Base-by-base conservation (phyloP, 2,329 filamentous ascomycete species). In the Cercospora sp. region DNA sequence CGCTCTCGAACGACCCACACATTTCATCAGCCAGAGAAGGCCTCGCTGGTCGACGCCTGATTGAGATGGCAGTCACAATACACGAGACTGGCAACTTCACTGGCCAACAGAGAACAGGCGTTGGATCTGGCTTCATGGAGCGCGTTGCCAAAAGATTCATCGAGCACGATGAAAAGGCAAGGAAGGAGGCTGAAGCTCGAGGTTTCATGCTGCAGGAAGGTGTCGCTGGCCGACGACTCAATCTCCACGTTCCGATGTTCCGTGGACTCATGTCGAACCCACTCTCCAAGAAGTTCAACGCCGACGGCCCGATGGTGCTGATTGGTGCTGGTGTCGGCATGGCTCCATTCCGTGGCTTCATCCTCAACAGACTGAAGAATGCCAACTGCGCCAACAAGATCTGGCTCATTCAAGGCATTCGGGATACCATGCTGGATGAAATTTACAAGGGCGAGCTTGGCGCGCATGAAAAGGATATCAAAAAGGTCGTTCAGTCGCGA, bases 321-420 rank as follows among this genome's bases (percentile, higher is more conserved):
- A 97, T 99, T 74, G 95, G 95, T 34, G 95, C 95, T 4, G 95
- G 95, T 65, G 95, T 99, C 24, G 95, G 95, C 71, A 94, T 99
- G 80, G 95, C 95, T 10, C 95, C 95, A 0, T 99, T 99, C 89
- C 90, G 95, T 60, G 95, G 95, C 67, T 99, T 99, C 79, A 96
- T 99, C 55, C 92, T 98, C 82, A 92, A 96, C 68, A 88, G 94
- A 12, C 85, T 97, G 66, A 94, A 94, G 85, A 95, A 93, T 70
- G 94, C 94, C 77, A 97, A 96, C 82, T 97, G 94, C 77, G 93
- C 93, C 71, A 97, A 97, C 85, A 97, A 97, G 83, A 94, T 97
- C 75, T 97, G 94, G 94, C 92, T 97, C 57, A 87, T 97, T 55
- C 94, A 97, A 81, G 94, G 94, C 45, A 89, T 97, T 57, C 91